phyloP scores from a whole-genome alignment of 2,329 filamentous ascomycete species.

The Ceratocystiopsis sp. region DNA sequence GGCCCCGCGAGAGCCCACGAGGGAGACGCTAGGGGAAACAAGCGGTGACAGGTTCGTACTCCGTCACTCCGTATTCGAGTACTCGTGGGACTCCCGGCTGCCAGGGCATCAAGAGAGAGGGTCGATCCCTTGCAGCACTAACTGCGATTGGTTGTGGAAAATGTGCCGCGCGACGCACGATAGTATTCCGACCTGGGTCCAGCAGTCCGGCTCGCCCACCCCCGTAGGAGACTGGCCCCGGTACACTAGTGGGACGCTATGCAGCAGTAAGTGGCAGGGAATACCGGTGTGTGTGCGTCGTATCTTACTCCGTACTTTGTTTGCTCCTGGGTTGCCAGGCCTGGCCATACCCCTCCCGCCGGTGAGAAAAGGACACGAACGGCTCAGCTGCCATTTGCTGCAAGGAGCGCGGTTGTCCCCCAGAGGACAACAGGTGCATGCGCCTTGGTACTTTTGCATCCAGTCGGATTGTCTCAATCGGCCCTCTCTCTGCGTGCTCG shows the following conservation, averaged over 20 bases:
- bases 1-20: no score
- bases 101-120: conserved; percentile 2
- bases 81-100: neutral
- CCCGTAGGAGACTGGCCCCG: conserved; percentile 1
- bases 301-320: no score
- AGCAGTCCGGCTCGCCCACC: conserved; percentile 8
- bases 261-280: neutral
- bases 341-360: no score
- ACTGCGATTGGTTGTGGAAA: conserved; percentile 2
- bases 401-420: no score
- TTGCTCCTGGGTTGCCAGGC: no score
- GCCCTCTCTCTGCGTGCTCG: no score
- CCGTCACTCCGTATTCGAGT: neutral
- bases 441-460: no score
- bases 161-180: conserved; percentile 2
- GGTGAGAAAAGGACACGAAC: no score
- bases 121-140: conserved; percentile 4
- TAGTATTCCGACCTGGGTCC: conserved; percentile 6
- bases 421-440: no score
- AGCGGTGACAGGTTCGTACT: conserved; percentile 7
- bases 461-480: no score
- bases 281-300: no score
- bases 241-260: conserved; percentile 5
- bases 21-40: conserved; percentile 3
- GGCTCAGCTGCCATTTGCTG: no score